These are phyloP conservation scores for Wallemia hederae DNA, from an alignment of 1,284 basidiomycete genomes.

Conservation along the genomic window DNA sequence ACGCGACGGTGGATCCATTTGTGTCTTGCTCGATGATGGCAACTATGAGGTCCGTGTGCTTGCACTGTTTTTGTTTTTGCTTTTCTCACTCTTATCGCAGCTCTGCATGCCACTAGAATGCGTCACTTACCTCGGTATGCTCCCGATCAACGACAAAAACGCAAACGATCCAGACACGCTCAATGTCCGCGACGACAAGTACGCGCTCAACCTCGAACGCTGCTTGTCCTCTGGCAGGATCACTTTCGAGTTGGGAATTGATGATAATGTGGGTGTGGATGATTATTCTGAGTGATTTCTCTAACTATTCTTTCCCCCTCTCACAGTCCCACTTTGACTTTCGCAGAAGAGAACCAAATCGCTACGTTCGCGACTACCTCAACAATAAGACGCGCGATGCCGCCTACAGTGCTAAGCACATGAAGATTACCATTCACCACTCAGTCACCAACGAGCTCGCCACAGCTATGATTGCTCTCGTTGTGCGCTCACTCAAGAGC, in stretches of 20 bases:
- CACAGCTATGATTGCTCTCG: slow-evolving; percentile 4
- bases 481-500: slow-evolving; percentile 4
- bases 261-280: slow-evolving; percentile 2
- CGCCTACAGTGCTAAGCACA: neutral
- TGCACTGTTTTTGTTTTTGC: neutral
- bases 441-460: slow-evolving; percentile 5
- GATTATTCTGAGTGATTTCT: neutral
- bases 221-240: slow-evolving; percentile 1
- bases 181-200: neutral
- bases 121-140: slow-evolving; percentile 4
- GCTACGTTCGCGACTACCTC: slow-evolving; percentile 3
- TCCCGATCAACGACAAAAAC: neutral
- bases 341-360: slow-evolving; percentile 4
- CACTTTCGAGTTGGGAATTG: slow-evolving; percentile 3
- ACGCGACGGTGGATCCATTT: slow-evolving; percentile 3
- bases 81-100: neutral
- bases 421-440: slow-evolving; percentile 1
- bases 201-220: slow-evolving; percentile 1
- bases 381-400: neutral
- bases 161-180: neutral
- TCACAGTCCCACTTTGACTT: slow-evolving; percentile 1
- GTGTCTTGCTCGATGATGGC: slow-evolving; percentile 5
- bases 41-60: slow-evolving; percentile 3
- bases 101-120: slow-evolving; percentile 4
- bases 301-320: neutral